Percentiles rank a stretch among this genome's conserved stretches.
Evolutionary conservation across 768 basidiomycete species (phyloP).

Genomic region (Sarcodon aspratus): DNA sequence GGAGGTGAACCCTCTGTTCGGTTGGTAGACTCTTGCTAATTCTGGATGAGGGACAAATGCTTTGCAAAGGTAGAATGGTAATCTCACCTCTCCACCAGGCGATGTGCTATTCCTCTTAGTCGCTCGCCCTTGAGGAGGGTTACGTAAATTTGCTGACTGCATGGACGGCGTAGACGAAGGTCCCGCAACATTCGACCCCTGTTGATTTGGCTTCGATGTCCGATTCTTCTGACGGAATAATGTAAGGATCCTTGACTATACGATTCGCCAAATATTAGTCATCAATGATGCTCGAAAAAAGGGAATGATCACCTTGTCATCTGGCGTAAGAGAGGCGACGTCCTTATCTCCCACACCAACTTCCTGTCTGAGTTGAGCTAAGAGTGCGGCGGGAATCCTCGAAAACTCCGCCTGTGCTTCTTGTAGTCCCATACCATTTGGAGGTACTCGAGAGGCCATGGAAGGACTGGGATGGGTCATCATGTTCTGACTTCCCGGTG

Average conservation of each 20-base stretch:
- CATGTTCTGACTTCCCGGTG: constrained; percentile 32
- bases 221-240: constrained; percentile 9
- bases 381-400: constrained; percentile 20
- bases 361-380: constrained; percentile 30
- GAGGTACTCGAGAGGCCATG: constrained; percentile 34
- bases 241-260: not conserved
- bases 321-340: constrained; percentile 23
- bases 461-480: constrained; percentile 49
- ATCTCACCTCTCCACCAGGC: constrained; percentile 21
- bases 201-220: constrained; percentile 14
- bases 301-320: constrained; percentile 44
- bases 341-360: constrained; percentile 37
- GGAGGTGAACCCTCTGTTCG: constrained; percentile 20
- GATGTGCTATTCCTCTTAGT: constrained; percentile 24
- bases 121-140: constrained; percentile 8
- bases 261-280: constrained; percentile 13
- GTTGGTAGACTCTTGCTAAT: no score
- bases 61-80: not conserved
- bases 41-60: not conserved
- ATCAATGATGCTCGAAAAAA: constrained; percentile 26
- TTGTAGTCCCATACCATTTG: constrained; percentile 12
- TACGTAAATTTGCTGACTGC: constrained; percentile 29
- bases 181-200: constrained; percentile 42
- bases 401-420: constrained; percentile 30
- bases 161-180: constrained; percentile 7